Percentiles rank a stretch among this genome's conserved stretches.
Evolutionary conservation across 768 basidiomycete genomes (phyloP).

Genomic region (Scleroderma citrinum): DNA sequence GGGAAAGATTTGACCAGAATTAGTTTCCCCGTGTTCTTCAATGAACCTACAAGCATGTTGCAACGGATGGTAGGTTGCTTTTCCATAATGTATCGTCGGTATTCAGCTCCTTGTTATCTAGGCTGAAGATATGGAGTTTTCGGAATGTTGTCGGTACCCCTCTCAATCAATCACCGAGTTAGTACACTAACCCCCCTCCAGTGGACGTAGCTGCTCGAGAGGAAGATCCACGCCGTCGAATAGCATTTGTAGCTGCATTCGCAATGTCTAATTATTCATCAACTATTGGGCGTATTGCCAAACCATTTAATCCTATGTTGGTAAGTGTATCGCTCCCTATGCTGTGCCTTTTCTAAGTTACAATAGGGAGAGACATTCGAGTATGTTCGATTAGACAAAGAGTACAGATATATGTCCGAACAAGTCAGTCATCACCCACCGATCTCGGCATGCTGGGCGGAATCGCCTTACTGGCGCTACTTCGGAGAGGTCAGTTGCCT

Average conservation of each 20-base stretch:
- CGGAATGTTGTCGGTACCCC: constrained; percentile 69
- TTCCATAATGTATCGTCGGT: not conserved
- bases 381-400: constrained; percentile 79
- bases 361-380: constrained; percentile 87
- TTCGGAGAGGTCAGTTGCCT: constrained; percentile 63
- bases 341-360: not conserved
- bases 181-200: constrained; percentile 23
- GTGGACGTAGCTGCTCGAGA: constrained; percentile 83
- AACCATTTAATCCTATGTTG: constrained; percentile 96
- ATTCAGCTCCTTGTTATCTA: constrained; percentile 10
- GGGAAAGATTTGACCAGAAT: constrained; percentile 97
- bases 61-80: constrained; percentile 71
- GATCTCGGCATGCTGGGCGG: constrained; percentile 93
- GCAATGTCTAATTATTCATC: constrained; percentile 98
- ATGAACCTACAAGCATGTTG: constrained; percentile 93
- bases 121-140: constrained; percentile 98
- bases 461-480: constrained; percentile 85
- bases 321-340: constrained; percentile 36
- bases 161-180: constrained; percentile 1
- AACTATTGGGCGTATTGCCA: constrained; percentile 93
- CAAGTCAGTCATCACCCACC: constrained; percentile 98
- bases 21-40: constrained; percentile 90
- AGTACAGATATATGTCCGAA: constrained; percentile 91
- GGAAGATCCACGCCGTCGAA: constrained; percentile 67
- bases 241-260: constrained; percentile 93